phyloP scores from a whole-genome alignment of 108 stramenopile species.

The Asterionellopsis glacialis region DNA sequence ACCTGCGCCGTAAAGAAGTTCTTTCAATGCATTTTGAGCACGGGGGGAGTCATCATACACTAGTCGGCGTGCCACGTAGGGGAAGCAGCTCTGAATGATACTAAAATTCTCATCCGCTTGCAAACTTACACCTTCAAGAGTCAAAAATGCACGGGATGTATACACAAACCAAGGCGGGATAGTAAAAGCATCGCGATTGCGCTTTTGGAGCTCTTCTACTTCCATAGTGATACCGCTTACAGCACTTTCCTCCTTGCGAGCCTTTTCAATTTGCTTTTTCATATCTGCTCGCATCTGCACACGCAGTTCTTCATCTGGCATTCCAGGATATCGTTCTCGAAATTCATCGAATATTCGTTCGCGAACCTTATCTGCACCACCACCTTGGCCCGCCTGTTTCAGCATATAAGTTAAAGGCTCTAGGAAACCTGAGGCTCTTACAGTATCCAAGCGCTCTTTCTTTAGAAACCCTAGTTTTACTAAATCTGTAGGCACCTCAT shows the following conservation, averaged over 20 bases:
- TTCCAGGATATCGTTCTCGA: slow-evolving; percentile 21
- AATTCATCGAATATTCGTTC: slow-evolving; percentile 36
- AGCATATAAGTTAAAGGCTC: slow-evolving; percentile 53
- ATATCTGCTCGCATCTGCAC: slow-evolving; percentile 27
- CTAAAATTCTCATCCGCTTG: slow-evolving; percentile 47
- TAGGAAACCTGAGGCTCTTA: slow-evolving; percentile 45
- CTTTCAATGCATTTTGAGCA: slow-evolving; percentile 43
- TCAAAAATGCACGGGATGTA: slow-evolving; percentile 58
- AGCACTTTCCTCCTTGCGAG: slow-evolving; percentile 18
- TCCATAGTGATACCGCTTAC: slow-evolving; percentile 41
- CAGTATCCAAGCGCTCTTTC: slow-evolving; percentile 35
- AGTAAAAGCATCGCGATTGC: slow-evolving; percentile 48
- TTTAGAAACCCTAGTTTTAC: slow-evolving; percentile 71
- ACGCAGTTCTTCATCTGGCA: slow-evolving; percentile 30
- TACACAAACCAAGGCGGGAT: slow-evolving; percentile 64
- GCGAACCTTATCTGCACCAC: slow-evolving; percentile 45
- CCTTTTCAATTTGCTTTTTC: slow-evolving; percentile 25
- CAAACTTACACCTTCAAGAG: slow-evolving; percentile 72
- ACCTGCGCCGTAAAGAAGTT: slow-evolving; percentile 44
- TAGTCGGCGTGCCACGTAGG: slow-evolving; percentile 57
- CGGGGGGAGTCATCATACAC: slow-evolving; percentile 55
- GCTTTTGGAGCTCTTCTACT: slow-evolving; percentile 50
- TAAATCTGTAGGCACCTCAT: slow-evolving; percentile 63
- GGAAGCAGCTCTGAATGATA: slow-evolving; percentile 54
- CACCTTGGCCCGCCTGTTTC: slow-evolving; percentile 40